Evolutionary conservation across 345 rosid species (phyloP), one percentile per base, ranked within the genome.

Genomic region (Carallia brachiata): DNA sequence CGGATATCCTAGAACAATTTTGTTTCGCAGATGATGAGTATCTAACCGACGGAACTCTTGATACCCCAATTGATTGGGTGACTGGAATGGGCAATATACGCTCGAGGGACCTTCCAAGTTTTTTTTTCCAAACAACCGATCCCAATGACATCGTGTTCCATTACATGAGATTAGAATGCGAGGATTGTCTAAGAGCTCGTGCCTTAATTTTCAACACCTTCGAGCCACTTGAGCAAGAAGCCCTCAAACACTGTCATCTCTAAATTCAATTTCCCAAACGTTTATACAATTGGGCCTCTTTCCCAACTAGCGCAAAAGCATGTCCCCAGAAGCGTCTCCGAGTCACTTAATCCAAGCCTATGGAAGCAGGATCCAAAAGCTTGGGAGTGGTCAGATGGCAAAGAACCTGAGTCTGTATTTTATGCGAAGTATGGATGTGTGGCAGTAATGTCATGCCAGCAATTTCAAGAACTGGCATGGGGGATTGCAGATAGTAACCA

Each of bases 341-440:
- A 28, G 40, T 37, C 69, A 10, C 1, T 65, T 0, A 65, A 52
- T 13, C 57, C 63, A 2, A 78, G 36, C 66, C 39, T 78, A 8
- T 73, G 75, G 81, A 60, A 69, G 60, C 75, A 70, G 53, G 71
- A 76, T n/a, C 12, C 23, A 7, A 57, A 61, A n/a, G 55, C 61
- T 48, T 7, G 71, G 0, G 54, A 37, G 18, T 77, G 69, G 76
- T 66, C 71, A 17, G 72, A 67, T 27, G n/a, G 12, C 10, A 47
- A 39, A 32, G 53, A 36, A 30, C 76, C 73, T 19, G 47, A 47
- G 47, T 61, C 79, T 0, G 72, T 71, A 10, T 52, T 76, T 6
- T 76, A 66, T 23, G 71, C 71, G 18, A 76, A 76, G 62, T 70
- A 50, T n/a, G 79, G 79, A 2, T 60, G 79, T 54, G 28, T 62